Conservation (phyloP, 371 early-diverging fungal species). For the Mortierella sp. region DNA sequence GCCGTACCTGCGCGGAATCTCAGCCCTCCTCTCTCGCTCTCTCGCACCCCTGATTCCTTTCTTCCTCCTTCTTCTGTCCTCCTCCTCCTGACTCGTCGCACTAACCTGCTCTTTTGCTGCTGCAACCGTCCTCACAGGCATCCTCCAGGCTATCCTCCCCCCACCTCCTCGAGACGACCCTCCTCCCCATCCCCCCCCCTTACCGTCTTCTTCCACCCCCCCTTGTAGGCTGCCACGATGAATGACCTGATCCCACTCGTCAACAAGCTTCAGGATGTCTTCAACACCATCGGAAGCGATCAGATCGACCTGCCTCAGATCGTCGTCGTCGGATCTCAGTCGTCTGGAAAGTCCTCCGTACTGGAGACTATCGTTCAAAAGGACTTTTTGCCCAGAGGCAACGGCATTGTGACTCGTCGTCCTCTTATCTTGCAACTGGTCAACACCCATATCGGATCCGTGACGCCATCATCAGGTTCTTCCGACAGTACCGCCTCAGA, state of each 20-base stretch:
- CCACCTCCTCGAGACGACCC: neutral
- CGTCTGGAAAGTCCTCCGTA: conserved; percentile 93
- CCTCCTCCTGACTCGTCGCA: neutral
- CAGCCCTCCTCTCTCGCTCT: neutral
- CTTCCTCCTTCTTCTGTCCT: neutral
- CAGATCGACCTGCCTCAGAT: conserved; percentile 93
- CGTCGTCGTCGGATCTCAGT: conserved; percentile 88
- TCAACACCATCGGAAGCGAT: conserved; percentile 83
- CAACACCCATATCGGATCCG: conserved; percentile 59
- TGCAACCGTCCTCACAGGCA: conserved; percentile 1
- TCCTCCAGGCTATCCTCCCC: neutral
- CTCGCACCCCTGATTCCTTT: neutral
- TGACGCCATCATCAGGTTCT: conserved; percentile 28
- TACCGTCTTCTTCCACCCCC: neutral
- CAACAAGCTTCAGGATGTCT: conserved; percentile 95
- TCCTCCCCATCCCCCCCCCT: neutral
- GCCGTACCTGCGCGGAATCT: neutral
- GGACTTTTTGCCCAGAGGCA: conserved; percentile 93
- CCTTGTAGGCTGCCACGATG: conserved; percentile 51
- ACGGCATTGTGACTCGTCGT: conserved; percentile 92
- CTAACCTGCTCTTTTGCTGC: neutral
- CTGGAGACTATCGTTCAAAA: conserved; percentile 91
- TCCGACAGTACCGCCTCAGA: conserved; percentile 49
- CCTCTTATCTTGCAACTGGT: conserved; percentile 93
- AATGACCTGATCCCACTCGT: conserved; percentile 86